Conservation (phyloP, 192 early-diverging fungal genomes). For the Pilaira anomala region DNA sequence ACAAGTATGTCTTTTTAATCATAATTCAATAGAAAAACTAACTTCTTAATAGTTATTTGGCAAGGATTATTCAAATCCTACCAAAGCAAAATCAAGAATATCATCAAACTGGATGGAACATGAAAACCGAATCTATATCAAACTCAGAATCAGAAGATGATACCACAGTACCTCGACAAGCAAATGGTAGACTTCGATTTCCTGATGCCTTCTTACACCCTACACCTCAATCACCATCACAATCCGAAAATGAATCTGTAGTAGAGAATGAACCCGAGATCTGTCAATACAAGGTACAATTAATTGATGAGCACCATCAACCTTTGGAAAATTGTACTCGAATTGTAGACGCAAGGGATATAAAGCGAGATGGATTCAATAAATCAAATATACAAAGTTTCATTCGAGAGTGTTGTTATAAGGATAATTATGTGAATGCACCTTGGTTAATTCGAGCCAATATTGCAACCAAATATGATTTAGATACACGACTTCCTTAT, state of each 20-base stretch:
- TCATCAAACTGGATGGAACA: background rate
- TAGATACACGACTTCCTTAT: constrained; percentile 40
- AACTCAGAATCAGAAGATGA: constrained; percentile 7
- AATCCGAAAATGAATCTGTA: background rate
- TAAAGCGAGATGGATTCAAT: constrained; percentile 57
- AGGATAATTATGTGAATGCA: constrained; percentile 67
- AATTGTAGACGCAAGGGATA: constrained; percentile 33
- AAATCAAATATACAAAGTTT: constrained; percentile 65
- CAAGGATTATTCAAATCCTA: constrained; percentile 25
- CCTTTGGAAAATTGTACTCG: constrained; percentile 44
- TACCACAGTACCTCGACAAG: constrained; percentile 10
- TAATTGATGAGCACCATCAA: constrained; percentile 47
- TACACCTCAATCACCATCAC: background rate
- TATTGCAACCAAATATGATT: constrained; percentile 8
- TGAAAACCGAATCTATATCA: background rate
- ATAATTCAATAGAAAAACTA: no score
- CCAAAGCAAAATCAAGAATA: constrained; percentile 10
- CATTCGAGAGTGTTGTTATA: constrained; percentile 61
- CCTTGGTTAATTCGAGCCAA: constrained; percentile 68
- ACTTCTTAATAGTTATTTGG: constrained; percentile 23
- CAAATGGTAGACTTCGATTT: constrained; percentile 17
- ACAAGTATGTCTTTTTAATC: constrained; percentile 20
- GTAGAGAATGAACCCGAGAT: background rate
- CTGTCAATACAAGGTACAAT: constrained; percentile 43
- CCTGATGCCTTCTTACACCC: constrained; percentile 20